phyloP scores from a whole-genome alignment of 1,284 basidiomycete genomes.

The Austroboletus novae-zelandiae region DNA sequence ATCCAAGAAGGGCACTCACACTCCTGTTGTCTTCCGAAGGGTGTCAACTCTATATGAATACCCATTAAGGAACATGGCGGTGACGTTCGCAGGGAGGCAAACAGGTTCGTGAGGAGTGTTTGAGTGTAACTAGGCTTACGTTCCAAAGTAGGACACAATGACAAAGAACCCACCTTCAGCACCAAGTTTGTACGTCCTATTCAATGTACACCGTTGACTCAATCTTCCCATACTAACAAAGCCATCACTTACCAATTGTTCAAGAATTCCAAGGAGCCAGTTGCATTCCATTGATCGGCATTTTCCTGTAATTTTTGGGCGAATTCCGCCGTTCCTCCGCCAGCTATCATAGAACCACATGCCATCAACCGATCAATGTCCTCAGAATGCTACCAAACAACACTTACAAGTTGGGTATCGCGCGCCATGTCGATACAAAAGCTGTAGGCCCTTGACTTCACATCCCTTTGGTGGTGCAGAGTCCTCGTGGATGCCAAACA shows the following conservation, averaged over 20 bases:
- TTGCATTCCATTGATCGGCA: not conserved
- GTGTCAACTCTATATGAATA: constrained; percentile 59
- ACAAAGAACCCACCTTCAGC: constrained; percentile 51
- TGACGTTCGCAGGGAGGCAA: too few species aligned
- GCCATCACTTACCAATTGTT: constrained; percentile 56
- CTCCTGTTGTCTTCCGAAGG: constrained; percentile 79
- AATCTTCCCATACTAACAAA: not conserved
- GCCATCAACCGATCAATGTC: not conserved
- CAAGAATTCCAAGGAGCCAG: not conserved
- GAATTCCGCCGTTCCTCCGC: not conserved
- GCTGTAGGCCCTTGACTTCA: constrained; percentile 67
- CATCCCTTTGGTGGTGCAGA: constrained; percentile 71
- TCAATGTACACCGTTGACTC: not conserved
- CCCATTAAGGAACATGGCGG: too few species aligned
- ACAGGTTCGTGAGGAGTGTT: too few species aligned
- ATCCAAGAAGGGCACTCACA: constrained; percentile 42
- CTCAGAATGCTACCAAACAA: too few species aligned
- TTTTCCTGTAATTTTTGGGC: not conserved
- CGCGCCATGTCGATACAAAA: constrained; percentile 80
- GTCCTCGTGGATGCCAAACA: constrained; percentile 72
- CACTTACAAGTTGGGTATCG: constrained; percentile 52
- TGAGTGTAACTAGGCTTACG: too few species aligned
- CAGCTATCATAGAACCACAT: not conserved
- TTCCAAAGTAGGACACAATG: too few species aligned
- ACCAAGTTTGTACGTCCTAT: constrained; percentile 77